Conservation (phyloP, 257 asterid species). For the Penstemon eatonii region DNA sequence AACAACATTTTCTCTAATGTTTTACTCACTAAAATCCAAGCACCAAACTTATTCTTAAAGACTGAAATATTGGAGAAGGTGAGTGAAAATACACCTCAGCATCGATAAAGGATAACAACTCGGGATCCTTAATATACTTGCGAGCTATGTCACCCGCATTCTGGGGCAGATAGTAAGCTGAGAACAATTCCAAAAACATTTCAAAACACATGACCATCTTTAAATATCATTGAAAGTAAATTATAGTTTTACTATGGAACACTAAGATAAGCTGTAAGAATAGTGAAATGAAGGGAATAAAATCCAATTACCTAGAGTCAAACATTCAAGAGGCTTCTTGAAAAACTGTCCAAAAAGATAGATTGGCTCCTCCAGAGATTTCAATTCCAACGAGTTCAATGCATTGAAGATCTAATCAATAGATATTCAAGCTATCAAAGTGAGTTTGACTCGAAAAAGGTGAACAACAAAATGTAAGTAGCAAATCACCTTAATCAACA, state of each 20-base stretch:
- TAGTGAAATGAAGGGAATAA: slow-evolving; percentile 13
- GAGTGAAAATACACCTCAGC: slow-evolving; percentile 68
- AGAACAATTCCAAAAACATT: slow-evolving; percentile 35
- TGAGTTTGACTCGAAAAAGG: slow-evolving; percentile 27
- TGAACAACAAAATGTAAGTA: slow-evolving; percentile 36
- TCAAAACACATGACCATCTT: slow-evolving; percentile 23
- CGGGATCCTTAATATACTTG: slow-evolving; percentile 77
- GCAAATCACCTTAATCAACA: slow-evolving; percentile 49
- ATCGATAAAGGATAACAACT: slow-evolving; percentile 84
- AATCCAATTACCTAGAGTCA: slow-evolving; percentile 72
- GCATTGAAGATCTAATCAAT: slow-evolving; percentile 78
- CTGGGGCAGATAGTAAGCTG: slow-evolving; percentile 96
- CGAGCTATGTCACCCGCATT: slow-evolving; percentile 94
- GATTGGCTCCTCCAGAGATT: slow-evolving; percentile 94
- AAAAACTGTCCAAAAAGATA: slow-evolving; percentile 90
- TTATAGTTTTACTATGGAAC: neutral
- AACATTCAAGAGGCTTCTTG: slow-evolving; percentile 88
- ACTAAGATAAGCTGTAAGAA: neutral
- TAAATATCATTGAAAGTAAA: neutral
- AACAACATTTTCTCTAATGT: no score
- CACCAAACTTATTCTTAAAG: neutral
- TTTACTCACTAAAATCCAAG: no score
- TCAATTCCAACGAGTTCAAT: slow-evolving; percentile 87
- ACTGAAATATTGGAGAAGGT: slow-evolving; percentile 20
- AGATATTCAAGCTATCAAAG: slow-evolving; percentile 35